phyloP scores from a whole-genome alignment of 768 basidiomycete genomes.

The Tricholoma bakamatsutake region DNA sequence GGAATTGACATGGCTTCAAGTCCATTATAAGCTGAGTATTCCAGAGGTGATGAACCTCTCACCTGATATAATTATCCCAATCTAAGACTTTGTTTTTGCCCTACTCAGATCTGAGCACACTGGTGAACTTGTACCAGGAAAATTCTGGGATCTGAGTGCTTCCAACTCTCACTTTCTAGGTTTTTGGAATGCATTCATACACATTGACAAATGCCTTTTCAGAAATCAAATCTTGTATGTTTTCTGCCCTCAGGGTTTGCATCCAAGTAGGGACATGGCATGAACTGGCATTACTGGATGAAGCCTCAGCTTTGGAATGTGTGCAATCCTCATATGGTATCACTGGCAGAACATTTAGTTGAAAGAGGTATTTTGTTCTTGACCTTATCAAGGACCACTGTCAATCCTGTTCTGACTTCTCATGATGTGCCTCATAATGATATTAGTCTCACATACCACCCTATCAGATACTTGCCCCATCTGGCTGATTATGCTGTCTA shows the following conservation, averaged over 20 bases:
- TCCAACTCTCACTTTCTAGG: background rate
- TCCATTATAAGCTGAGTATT: background rate
- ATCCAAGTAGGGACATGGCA: background rate
- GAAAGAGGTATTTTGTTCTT: background rate
- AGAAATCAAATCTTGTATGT: background rate
- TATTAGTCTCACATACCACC: constrained; percentile 2
- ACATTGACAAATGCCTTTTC: background rate
- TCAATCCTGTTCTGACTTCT: background rate
- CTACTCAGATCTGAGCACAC: background rate
- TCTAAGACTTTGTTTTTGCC: background rate
- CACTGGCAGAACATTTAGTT: background rate
- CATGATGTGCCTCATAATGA: background rate
- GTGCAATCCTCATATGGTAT: background rate
- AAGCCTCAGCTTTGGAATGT: constrained; percentile 2
- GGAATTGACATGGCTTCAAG: background rate
- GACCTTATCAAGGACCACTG: background rate
- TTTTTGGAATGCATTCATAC: background rate
- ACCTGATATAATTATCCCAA: background rate
- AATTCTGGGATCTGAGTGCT: constrained; percentile 1
- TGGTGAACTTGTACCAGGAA: background rate
- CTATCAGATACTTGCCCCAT: constrained; percentile 1
- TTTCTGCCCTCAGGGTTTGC: background rate
- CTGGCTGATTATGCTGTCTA: constrained; percentile 8
- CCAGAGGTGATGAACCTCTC: background rate
- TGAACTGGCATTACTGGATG: background rate